Percentiles rank a stretch among this genome's conserved stretches.
phyloP scores from a whole-genome alignment of 148 eudicot genomes.

The Heliamphora exappendiculata region DNA sequence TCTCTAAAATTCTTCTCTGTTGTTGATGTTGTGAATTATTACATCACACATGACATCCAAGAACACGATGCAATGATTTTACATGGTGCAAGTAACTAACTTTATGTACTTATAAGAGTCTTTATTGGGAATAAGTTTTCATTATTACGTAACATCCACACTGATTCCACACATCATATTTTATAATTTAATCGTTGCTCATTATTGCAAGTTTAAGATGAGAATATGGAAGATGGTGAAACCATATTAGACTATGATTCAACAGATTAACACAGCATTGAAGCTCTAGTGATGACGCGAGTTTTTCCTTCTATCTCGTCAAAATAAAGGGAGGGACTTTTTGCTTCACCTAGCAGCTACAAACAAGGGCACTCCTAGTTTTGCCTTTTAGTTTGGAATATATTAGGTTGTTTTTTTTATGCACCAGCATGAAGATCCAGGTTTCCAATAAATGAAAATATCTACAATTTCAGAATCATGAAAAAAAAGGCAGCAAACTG shows the following conservation, averaged over 20 bases:
- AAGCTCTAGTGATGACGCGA: background rate
- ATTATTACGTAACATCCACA: background rate
- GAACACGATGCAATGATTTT: background rate
- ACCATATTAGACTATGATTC: background rate
- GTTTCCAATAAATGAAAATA: background rate
- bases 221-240: background rate
- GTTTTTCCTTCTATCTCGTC: background rate
- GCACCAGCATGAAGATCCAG: background rate
- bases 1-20: background rate
- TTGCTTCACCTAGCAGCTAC: slow-evolving; percentile 4
- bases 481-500: background rate
- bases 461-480: background rate
- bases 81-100: no score
- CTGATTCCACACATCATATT: no score
- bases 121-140: background rate
- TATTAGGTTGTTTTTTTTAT: background rate
- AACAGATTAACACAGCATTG: background rate
- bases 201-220: background rate
- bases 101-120: background rate
- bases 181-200: background rate
- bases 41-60: background rate
- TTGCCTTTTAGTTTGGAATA: background rate
- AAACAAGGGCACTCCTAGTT: slow-evolving; percentile 1
- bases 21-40: background rate
- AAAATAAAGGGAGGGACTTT: background rate